A percentile compares a stretch with the other conserved stretches of the same genome.
These are phyloP conservation scores for Areca catechu DNA, from an alignment of 176 grass and related monocot genomes.

Conservation along the genomic window DNA sequence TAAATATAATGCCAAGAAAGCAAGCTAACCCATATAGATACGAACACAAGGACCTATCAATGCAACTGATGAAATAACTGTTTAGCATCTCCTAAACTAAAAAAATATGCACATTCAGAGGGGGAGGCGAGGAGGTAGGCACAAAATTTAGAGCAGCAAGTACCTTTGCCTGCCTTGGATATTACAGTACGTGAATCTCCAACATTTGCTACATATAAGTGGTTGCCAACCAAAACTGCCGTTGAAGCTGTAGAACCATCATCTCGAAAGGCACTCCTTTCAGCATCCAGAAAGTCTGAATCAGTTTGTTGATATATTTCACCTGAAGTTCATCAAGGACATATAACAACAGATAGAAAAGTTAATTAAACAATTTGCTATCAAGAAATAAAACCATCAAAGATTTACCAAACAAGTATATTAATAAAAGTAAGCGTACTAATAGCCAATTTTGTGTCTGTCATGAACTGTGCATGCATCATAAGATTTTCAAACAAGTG, in stretches of 20 bases:
- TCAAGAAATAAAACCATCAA: background rate
- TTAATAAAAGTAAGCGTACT: slow-evolving; percentile 38
- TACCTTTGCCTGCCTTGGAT: slow-evolving; percentile 93
- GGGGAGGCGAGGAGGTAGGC: too few species aligned
- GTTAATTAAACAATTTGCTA: slow-evolving; percentile 9
- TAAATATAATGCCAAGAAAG: too few species aligned
- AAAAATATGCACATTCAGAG: too few species aligned
- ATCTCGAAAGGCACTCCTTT: slow-evolving; percentile 66
- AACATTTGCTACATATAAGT: slow-evolving; percentile 95
- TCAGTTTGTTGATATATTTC: slow-evolving; percentile 91
- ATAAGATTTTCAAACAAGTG: slow-evolving; percentile 86
- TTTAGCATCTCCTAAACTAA: too few species aligned
- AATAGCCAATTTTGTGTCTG: slow-evolving; percentile 82
- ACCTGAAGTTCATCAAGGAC: slow-evolving; percentile 34
- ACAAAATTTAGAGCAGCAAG: slow-evolving; percentile 2
- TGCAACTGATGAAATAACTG: too few species aligned
- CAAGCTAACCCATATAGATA: too few species aligned
- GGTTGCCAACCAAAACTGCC: slow-evolving; percentile 80
- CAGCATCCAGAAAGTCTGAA: slow-evolving; percentile 67
- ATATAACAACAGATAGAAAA: background rate
- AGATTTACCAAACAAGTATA: slow-evolving; percentile 2
- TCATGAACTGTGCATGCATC: slow-evolving; percentile 84
- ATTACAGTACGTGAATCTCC: slow-evolving; percentile 88
- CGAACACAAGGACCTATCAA: too few species aligned
- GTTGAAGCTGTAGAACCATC: slow-evolving; percentile 87